A percentile compares a stretch with the other conserved stretches of the same genome.
Conservation (phyloP, 164 flowering plant species). For the Vitis rotundifolia region DNA sequence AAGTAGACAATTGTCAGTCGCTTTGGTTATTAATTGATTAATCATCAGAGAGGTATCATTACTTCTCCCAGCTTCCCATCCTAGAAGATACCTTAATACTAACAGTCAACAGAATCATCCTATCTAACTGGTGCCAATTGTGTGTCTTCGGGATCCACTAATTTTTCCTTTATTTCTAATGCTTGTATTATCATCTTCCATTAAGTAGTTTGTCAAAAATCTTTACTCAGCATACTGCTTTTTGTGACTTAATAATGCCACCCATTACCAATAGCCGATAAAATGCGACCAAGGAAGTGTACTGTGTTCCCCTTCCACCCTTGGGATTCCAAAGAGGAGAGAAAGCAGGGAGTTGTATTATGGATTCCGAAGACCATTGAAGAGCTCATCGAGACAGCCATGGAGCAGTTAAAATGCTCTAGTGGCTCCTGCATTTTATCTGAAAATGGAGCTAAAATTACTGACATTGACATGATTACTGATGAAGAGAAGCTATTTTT, state of each 20-base stretch:
- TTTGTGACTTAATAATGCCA: neutral
- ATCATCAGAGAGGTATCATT: too few relatives aligned
- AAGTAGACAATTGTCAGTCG: too few relatives aligned
- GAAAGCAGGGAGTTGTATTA: constrained; percentile 19
- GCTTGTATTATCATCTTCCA: neutral
- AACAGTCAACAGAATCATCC: too few relatives aligned
- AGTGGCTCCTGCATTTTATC: constrained; percentile 8
- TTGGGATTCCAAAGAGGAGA: constrained; percentile 11
- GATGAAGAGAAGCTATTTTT: constrained; percentile 20
- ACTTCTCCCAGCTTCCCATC: too few relatives aligned
- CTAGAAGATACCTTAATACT: too few relatives aligned
- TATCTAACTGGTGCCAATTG: too few relatives aligned
- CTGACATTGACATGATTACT: constrained; percentile 13
- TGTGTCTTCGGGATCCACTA: too few relatives aligned
- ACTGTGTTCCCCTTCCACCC: constrained; percentile 18
- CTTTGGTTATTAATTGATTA: too few relatives aligned
- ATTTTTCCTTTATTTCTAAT: neutral
- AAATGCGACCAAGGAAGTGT: constrained; percentile 10
- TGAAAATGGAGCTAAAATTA: constrained; percentile 20
- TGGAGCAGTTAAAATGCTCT: neutral
- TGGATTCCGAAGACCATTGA: constrained; percentile 24
- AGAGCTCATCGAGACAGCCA: constrained; percentile 19
- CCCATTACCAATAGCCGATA: neutral
- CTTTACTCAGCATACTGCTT: neutral
- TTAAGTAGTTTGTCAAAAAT: neutral